A percentile compares a stretch with the other conserved stretches of the same genome.
phyloP scores from a whole-genome alignment of 495 filamentous ascomycete genomes.

The Neurospora sp. region DNA sequence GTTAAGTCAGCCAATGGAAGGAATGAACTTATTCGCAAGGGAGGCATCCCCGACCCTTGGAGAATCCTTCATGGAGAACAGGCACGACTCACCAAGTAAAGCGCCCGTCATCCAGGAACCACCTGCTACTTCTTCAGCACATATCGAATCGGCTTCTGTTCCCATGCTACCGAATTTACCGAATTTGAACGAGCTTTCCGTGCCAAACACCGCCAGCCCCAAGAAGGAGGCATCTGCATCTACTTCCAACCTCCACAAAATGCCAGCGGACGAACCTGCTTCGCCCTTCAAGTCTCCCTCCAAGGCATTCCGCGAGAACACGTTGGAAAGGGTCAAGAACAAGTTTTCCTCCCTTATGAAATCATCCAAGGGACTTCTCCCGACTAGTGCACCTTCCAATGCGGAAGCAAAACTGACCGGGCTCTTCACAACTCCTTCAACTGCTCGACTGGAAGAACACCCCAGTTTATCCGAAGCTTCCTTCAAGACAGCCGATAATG shows the following conservation, averaged over 20 bases:
- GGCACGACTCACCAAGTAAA: slow-evolving; percentile 29
- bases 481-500: slow-evolving; percentile 23
- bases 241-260: slow-evolving; percentile 39
- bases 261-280: slow-evolving; percentile 39
- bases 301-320: slow-evolving; percentile 59
- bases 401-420: slow-evolving; percentile 58
- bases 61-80: slow-evolving; percentile 17
- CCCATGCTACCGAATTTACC: slow-evolving; percentile 40
- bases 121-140: slow-evolving; percentile 24
- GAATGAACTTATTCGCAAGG: slow-evolving; percentile 42
- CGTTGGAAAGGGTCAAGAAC: slow-evolving; percentile 78
- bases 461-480: slow-evolving; percentile 28
- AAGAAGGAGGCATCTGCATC: slow-evolving; percentile 58
- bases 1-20: slow-evolving; percentile 49
- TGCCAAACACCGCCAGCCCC: slow-evolving; percentile 23
- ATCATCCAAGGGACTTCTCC: slow-evolving; percentile 72
- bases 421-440: slow-evolving; percentile 30
- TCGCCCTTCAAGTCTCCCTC: slow-evolving; percentile 64
- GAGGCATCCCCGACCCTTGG: slow-evolving; percentile 21
- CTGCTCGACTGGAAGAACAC: slow-evolving; percentile 24
- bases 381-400: slow-evolving; percentile 66
- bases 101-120: slow-evolving; percentile 25
- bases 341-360: slow-evolving; percentile 81
- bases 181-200: slow-evolving; percentile 29
- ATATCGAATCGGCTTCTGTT: slow-evolving; percentile 47